These are phyloP conservation scores for Vanilla planifolia DNA, from an alignment of 106 monocot genomes.

Conservation along the genomic window DNA sequence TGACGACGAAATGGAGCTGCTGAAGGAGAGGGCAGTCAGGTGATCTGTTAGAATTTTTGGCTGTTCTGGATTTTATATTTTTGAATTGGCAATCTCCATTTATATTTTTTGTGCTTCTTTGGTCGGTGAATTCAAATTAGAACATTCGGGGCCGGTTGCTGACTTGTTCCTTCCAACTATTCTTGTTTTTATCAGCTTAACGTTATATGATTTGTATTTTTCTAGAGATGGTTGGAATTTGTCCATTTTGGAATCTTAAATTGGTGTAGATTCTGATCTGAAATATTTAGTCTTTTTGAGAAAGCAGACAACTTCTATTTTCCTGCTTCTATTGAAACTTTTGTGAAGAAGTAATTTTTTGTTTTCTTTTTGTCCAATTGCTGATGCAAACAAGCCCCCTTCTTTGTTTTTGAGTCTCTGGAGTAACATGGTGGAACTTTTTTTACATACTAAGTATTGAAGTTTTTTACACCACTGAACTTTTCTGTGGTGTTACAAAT, in stretches of 20 bases:
- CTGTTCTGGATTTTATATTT: background rate
- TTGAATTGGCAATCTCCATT: background rate
- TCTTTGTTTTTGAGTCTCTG: background rate
- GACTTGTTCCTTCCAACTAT: background rate
- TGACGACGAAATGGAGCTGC: constrained; percentile 35
- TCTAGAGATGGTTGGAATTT: background rate
- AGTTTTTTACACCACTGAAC: background rate
- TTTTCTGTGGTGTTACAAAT: background rate
- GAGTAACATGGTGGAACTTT: background rate
- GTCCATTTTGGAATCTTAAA: background rate
- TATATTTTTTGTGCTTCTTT: background rate
- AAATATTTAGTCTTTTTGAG: constrained; percentile 1
- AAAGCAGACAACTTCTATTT: background rate
- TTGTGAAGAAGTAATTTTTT: background rate
- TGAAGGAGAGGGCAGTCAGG: constrained; percentile 46
- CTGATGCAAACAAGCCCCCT: background rate
- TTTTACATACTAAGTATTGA: background rate
- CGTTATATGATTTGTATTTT: background rate
- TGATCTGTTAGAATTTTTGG: constrained; percentile 7
- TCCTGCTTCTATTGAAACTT: background rate
- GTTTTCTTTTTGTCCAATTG: background rate
- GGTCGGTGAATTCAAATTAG: background rate
- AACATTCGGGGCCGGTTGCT: background rate
- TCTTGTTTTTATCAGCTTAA: background rate
- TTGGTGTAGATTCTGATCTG: background rate